phyloP scores from a whole-genome alignment of 192 early-diverging fungal species.

The Irineochytrium annulatum region DNA sequence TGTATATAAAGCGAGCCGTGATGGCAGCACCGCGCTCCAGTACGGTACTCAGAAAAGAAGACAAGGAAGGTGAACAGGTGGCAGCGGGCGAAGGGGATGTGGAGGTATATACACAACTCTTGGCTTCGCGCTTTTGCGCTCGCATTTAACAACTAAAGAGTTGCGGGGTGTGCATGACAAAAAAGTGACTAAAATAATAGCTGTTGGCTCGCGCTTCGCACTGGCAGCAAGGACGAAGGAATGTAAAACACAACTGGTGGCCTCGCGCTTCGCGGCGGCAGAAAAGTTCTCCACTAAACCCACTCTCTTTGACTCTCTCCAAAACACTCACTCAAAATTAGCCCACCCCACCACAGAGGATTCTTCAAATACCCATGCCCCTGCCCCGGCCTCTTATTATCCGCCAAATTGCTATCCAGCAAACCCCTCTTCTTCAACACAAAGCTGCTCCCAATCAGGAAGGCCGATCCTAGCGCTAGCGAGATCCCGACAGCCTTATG shows the following conservation, averaged over 20 bases:
- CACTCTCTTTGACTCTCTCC: not conserved
- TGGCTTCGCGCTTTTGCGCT: not conserved
- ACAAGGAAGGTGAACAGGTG: no score
- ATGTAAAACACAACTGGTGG: no score
- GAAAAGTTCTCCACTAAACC: not conserved
- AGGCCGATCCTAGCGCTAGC: slow-evolving; percentile 79
- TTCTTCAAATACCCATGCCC: slow-evolving; percentile 83
- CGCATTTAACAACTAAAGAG: not conserved
- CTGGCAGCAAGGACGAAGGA: no score
- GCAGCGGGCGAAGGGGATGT: no score
- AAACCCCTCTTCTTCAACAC: slow-evolving; percentile 93
- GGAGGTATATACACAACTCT: no score
- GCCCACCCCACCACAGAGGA: slow-evolving; percentile 89
- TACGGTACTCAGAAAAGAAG: not conserved
- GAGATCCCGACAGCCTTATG: slow-evolving; percentile 66
- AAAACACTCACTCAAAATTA: slow-evolving; percentile 65
- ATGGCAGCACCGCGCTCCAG: not conserved
- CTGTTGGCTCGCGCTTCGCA: not conserved
- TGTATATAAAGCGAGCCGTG: not conserved
- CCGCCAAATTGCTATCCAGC: slow-evolving; percentile 48
- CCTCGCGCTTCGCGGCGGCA: no score
- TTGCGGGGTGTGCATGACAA: not conserved
- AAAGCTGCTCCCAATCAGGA: slow-evolving; percentile 87
- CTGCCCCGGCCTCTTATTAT: slow-evolving; percentile 22
- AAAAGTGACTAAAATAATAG: not conserved